phyloP scores from a whole-genome alignment of 345 rosid species.

The Lumnitzera littorea region DNA sequence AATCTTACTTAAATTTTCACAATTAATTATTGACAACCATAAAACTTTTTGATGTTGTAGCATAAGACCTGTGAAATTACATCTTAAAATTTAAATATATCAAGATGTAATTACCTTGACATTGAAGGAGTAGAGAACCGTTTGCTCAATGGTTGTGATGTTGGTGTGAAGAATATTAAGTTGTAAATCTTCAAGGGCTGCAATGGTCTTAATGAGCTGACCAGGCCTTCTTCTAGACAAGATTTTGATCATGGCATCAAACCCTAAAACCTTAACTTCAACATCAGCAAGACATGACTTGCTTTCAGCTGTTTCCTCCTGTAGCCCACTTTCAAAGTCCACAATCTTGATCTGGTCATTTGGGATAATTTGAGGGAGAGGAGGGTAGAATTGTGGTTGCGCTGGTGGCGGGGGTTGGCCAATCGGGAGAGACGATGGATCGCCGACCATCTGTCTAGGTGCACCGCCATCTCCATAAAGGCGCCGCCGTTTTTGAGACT shows the following conservation, averaged over 20 bases:
- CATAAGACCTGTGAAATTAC: no score
- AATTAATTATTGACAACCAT: no score
- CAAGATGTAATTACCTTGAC: constrained; percentile 53
- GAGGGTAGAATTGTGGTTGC: constrained; percentile 26
- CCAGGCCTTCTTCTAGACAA: constrained; percentile 90
- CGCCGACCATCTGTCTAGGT: constrained; percentile 23
- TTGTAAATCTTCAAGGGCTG: constrained; percentile 92
- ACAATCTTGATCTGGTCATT: constrained; percentile 30
- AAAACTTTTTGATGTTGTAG: no score
- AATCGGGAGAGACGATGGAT: constrained; percentile 22
- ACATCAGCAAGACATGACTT: constrained; percentile 82
- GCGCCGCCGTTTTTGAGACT: constrained; percentile 79
- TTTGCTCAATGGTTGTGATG: constrained; percentile 93
- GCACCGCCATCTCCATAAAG: constrained; percentile 39
- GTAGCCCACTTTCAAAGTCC: constrained; percentile 38
- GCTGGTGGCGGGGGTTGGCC: constrained; percentile 23
- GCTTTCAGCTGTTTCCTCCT: constrained; percentile 80
- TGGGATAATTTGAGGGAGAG: constrained; percentile 12
- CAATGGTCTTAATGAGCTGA: constrained; percentile 66
- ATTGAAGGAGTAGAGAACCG: constrained; percentile 88
- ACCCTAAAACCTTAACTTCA: constrained; percentile 84
- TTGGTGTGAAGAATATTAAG: constrained; percentile 84
- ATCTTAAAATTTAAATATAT: no score
- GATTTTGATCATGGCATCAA: constrained; percentile 91
- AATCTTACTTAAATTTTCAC: no score